Conservation (phyloP, 176 grass and related monocot genomes). For the Oryza coarctata region DNA sequence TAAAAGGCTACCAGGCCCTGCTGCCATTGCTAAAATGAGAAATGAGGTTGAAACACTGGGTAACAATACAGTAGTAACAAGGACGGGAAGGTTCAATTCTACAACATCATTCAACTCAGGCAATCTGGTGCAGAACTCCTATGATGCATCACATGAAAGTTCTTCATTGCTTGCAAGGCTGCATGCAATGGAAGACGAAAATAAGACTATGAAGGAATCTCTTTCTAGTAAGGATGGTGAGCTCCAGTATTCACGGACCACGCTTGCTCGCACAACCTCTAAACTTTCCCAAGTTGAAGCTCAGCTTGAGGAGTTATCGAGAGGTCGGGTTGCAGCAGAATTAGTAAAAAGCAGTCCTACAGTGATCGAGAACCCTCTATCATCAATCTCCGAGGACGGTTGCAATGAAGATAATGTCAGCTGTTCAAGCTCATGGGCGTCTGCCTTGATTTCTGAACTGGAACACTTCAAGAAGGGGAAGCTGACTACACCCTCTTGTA, state of each 20-base stretch:
- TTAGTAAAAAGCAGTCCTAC: conserved; percentile 45
- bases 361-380: conserved; percentile 42
- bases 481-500: conserved; percentile 56
- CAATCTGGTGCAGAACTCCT: conserved; percentile 23
- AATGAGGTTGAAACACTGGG: conserved; percentile 74
- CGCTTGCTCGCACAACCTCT: conserved; percentile 59
- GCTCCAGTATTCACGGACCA: conserved; percentile 56
- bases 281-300: conserved; percentile 73
- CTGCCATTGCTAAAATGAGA: conserved; percentile 95
- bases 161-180: conserved; percentile 68
- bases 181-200: conserved; percentile 63
- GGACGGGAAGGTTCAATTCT: conserved; percentile 43
- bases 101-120: conserved; percentile 7
- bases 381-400: conserved; percentile 50
- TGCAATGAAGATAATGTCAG: conserved; percentile 68
- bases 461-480: conserved; percentile 86
- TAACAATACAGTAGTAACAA: conserved; percentile 25
- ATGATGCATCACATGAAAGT: conserved; percentile 41
- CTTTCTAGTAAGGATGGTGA: conserved; percentile 70
- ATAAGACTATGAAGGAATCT: conserved; percentile 85
- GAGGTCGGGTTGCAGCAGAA: conserved; percentile 33
- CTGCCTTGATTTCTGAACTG: conserved; percentile 83
- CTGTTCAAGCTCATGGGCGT: conserved; percentile 82
- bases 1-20: conserved; percentile 85
- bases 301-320: conserved; percentile 60